Conservation (phyloP, 331 rosid species). For the Quercus phellos region DNA sequence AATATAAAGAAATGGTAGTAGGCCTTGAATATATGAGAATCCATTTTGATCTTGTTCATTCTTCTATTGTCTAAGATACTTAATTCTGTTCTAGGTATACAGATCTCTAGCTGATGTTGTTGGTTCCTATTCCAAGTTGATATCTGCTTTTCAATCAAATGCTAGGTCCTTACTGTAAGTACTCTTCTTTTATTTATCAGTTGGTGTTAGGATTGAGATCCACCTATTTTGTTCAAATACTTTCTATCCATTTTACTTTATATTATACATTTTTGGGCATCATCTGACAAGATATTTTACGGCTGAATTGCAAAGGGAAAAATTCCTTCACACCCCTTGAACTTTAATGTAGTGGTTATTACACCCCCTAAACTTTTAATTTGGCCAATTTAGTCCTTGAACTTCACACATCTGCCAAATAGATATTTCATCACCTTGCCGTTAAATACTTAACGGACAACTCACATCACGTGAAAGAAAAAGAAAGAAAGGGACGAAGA, state of each 20-base stretch:
- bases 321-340: too few relatives aligned
- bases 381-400: too few relatives aligned
- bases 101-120: constrained; percentile 87
- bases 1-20: not conserved
- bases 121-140: constrained; percentile 88
- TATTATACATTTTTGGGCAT: not conserved
- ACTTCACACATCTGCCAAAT: too few relatives aligned
- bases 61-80: constrained; percentile 19
- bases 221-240: not conserved
- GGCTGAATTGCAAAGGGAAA: not conserved
- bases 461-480: too few relatives aligned
- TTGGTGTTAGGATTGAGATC: constrained; percentile 6
- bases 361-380: too few relatives aligned
- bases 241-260: not conserved
- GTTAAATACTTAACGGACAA: too few relatives aligned
- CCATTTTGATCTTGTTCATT: not conserved
- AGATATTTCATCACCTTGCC: too few relatives aligned
- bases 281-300: constrained; percentile 4
- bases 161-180: constrained; percentile 80
- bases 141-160: constrained; percentile 66
- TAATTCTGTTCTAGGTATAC: constrained; percentile 58
- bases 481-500: too few relatives aligned
- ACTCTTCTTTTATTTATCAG: constrained; percentile 18
- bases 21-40: not conserved
- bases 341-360: too few relatives aligned